Percentiles rank a stretch among this genome's conserved stretches.
Conservation (phyloP, 2,329 filamentous ascomycete species). For the Exophiala alcalophila region DNA sequence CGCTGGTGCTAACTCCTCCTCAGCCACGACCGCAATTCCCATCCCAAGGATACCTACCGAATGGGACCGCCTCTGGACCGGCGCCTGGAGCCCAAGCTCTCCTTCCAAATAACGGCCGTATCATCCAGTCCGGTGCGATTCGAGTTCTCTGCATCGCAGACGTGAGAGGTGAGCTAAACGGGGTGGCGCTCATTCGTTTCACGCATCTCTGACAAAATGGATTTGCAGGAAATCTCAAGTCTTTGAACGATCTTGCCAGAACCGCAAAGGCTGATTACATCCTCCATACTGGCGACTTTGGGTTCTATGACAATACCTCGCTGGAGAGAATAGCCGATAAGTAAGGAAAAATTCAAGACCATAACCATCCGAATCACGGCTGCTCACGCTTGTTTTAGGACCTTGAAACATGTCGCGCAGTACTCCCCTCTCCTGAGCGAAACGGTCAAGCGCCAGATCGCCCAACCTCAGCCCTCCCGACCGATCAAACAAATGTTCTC, state of each 20-base stretch:
- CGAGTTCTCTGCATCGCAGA: slow-evolving; percentile 51
- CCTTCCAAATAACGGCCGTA: slow-evolving; percentile 50
- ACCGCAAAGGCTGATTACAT: slow-evolving; percentile 95
- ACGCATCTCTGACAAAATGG: slow-evolving; percentile 8
- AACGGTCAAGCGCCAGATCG: slow-evolving; percentile 63
- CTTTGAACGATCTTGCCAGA: slow-evolving; percentile 92
- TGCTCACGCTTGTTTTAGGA: slow-evolving; percentile 54
- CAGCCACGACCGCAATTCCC: slow-evolving; percentile 32
- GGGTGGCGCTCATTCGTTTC: background rate
- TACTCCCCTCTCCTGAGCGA: slow-evolving; percentile 94
- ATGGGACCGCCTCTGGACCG: slow-evolving; percentile 43
- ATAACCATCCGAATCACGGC: background rate
- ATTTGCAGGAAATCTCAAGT: slow-evolving; percentile 78
- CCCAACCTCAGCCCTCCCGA: slow-evolving; percentile 60
- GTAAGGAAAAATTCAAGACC: slow-evolving; percentile 52
- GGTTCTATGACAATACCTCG: slow-evolving; percentile 96
- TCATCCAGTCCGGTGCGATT: slow-evolving; percentile 48
- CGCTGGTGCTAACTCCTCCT: slow-evolving; percentile 22
- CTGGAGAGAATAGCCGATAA: slow-evolving; percentile 97
- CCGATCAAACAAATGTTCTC: slow-evolving; percentile 80
- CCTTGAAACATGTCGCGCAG: slow-evolving; percentile 95
- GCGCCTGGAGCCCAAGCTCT: slow-evolving; percentile 48
- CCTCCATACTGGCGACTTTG: slow-evolving; percentile 97
- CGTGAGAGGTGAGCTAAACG: slow-evolving; percentile 44
- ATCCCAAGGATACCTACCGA: slow-evolving; percentile 40